A percentile compares a stretch with the other conserved stretches of the same genome.
Evolutionary conservation across 805 yeast species (phyloP).

Genomic region (Priceomyces fermenticarens): DNA sequence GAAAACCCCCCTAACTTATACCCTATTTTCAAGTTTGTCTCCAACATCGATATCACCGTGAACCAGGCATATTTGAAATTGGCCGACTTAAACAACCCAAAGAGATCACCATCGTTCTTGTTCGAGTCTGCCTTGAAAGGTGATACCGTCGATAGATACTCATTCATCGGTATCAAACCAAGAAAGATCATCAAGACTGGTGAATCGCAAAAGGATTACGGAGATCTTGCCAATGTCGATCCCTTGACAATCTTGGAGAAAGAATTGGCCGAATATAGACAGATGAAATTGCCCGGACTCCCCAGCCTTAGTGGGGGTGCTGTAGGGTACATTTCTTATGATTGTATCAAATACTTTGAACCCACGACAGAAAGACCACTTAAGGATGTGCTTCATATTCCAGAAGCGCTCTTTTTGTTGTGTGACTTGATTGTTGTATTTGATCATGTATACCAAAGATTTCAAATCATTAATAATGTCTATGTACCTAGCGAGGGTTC

Average conservation of each 20-base stretch:
- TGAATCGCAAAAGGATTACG: constrained; percentile 41
- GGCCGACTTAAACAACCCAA: constrained; percentile 55
- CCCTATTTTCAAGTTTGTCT: constrained; percentile 73
- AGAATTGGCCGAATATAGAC: constrained; percentile 63
- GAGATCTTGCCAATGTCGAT: constrained; percentile 55
- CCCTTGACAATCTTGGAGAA: constrained; percentile 74
- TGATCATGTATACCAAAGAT: constrained; percentile 91
- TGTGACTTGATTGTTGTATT: constrained; percentile 87
- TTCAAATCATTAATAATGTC: constrained; percentile 84
- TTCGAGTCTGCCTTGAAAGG: constrained; percentile 89
- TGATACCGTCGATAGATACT: constrained; percentile 83
- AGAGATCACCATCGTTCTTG: constrained; percentile 67
- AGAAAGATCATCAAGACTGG: constrained; percentile 83
- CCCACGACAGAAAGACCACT: constrained; percentile 78
- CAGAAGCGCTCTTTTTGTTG: constrained; percentile 90
- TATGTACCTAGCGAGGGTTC: constrained; percentile 25
- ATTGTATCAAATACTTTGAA: constrained; percentile 94
- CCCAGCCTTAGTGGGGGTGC: constrained; percentile 94
- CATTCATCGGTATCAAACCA: constrained; percentile 87
- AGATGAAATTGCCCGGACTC: constrained; percentile 78
- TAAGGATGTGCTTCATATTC: constrained; percentile 77
- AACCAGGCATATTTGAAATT: constrained; percentile 87
- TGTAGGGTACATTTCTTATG: constrained; percentile 92
- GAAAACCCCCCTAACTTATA: constrained; percentile 57
- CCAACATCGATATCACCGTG: constrained; percentile 80